These are phyloP conservation scores for Cornus controversa DNA, from an alignment of 148 eudicot genomes.

Conservation along the genomic window DNA sequence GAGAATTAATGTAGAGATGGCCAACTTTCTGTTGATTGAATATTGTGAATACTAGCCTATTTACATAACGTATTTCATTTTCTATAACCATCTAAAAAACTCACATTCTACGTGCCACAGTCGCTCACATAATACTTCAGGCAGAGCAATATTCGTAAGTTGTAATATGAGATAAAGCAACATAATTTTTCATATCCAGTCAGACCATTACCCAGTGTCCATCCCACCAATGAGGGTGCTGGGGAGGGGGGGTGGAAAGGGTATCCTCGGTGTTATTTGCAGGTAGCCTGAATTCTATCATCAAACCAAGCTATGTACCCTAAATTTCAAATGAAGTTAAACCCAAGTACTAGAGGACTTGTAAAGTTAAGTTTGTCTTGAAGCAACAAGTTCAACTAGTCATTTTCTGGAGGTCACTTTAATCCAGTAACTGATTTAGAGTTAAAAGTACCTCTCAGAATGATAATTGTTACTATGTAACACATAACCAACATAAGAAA, in stretches of 20 bases:
- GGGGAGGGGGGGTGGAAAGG: too few species aligned
- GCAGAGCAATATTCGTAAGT: background rate
- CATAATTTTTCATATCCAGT: too few species aligned
- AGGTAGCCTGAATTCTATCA: too few species aligned
- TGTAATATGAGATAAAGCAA: constrained; percentile 25
- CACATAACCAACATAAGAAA: background rate
- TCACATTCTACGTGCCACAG: background rate
- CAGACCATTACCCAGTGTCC: too few species aligned
- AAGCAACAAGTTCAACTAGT: background rate
- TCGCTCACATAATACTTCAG: background rate
- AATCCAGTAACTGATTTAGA: background rate
- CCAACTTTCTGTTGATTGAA: background rate
- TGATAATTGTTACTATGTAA: background rate
- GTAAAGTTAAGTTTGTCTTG: background rate
- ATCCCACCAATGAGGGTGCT: too few species aligned
- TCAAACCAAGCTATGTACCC: too few species aligned
- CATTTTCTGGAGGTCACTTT: background rate
- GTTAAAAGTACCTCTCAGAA: background rate
- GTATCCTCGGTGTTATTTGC: too few species aligned
- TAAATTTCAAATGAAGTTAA: background rate
- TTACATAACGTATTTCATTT: background rate
- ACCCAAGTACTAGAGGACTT: background rate
- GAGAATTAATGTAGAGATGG: background rate
- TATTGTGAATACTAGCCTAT: background rate
- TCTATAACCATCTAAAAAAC: background rate